Percentiles rank a stretch among this genome's conserved stretches.
phyloP scores from a whole-genome alignment of 202 grass and related monocot species.

The Eragrostis tef region DNA sequence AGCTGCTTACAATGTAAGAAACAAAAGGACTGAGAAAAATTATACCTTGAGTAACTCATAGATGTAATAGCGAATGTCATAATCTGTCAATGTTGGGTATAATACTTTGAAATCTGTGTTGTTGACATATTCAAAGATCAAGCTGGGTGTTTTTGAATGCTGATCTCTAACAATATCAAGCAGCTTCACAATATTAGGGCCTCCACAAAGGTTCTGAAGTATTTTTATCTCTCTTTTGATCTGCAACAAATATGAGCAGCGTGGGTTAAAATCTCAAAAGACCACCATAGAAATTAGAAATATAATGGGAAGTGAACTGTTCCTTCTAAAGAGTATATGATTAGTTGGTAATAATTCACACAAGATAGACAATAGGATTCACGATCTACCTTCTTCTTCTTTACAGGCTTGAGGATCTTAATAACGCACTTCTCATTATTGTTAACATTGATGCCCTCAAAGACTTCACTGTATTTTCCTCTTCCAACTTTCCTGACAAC shows the following conservation, averaged over 20 bases:
- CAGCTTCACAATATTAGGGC: constrained; percentile 90
- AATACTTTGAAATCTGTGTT: constrained; percentile 96
- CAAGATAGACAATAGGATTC: background rate
- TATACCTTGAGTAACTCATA: constrained; percentile 92
- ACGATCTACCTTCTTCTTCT: constrained; percentile 91
- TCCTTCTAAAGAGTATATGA: background rate
- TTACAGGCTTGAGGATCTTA: constrained; percentile 98
- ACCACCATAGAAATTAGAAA: background rate
- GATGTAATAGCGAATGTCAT: constrained; percentile 96
- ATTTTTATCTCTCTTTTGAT: constrained; percentile 99
- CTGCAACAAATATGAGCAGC: constrained; percentile 54
- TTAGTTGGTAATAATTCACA: background rate
- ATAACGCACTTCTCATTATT: constrained; percentile 93
- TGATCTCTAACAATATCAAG: constrained; percentile 95
- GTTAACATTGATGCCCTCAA: constrained; percentile 88
- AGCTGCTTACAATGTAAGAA: background rate
- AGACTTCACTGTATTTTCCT: constrained; percentile 98
- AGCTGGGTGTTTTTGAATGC: constrained; percentile 91
- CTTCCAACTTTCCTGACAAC: constrained; percentile 96
- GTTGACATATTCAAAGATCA: constrained; percentile 97
- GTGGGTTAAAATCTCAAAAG: constrained; percentile 19
- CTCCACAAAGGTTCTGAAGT: constrained; percentile 92
- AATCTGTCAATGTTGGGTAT: constrained; percentile 92
- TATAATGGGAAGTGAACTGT: background rate
- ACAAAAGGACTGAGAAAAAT: constrained; percentile 21